Evolutionary conservation across 805 yeast species (phyloP), one percentile per base, ranked within the genome.

Genomic region (Kazachstania africana): DNA sequence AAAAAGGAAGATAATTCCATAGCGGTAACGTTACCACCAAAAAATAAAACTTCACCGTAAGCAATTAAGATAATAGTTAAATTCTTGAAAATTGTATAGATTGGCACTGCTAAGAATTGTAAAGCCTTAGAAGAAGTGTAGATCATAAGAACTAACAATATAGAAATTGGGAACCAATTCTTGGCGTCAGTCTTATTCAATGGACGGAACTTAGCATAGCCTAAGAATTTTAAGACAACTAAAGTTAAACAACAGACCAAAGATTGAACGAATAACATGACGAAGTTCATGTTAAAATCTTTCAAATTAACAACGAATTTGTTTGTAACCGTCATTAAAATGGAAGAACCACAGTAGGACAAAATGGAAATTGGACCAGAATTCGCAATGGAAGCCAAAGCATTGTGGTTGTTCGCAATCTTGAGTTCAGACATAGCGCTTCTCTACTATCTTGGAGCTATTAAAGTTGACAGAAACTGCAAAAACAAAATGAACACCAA

Each of bases 1-100:
- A 75, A 53, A 59, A 91, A 91, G 2, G 97, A 80, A 26, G 84
- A 78, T 43, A 91, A 65, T 28, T 94, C 85, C 91, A 87, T 77
- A 24, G 87, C 59, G 33, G 95, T 76, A 47, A 88, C 95, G 39
- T 67, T 62, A 42, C 96, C 96, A 39, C 95, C 95, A 50, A 88
- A 91, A 93, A 95, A 88, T 39, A 91, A 48, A 22, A 88, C 96
- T 64, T 91, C 98, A 65, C 97, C 97, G 57, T 91, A 91, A 22
- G 98, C 97, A 57, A 91, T 91, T 54, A 91, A 66, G 44, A 91
- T 88, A 54, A 91, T 91, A 39, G 98, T 88, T 60, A 91, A 73
- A 63, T 91, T 91, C 71, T 91, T 91, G 78, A 91, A 91, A 48
- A 91, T 88, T 43, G 98, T 91, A 70, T 85, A 91, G 36, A 91